These are phyloP conservation scores for Sporormia fimetaria DNA, from an alignment of 495 filamentous ascomycete genomes.

Conservation along the genomic window DNA sequence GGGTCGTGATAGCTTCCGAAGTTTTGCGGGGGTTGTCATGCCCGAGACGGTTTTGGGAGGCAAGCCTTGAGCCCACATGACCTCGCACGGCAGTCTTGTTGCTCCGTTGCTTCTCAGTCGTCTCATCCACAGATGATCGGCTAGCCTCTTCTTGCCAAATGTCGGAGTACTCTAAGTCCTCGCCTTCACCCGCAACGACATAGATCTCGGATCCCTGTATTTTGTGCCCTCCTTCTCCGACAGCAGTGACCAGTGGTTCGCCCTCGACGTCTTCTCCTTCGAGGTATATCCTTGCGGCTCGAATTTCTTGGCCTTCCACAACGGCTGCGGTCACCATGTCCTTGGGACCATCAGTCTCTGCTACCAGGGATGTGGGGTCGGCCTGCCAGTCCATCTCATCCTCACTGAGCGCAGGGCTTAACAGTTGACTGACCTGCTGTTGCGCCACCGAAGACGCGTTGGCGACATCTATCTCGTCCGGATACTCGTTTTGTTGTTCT, in stretches of 20 bases:
- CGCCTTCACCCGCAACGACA: constrained; percentile 30
- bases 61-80: constrained; percentile 18
- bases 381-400: constrained; percentile 32
- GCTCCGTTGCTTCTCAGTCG: constrained; percentile 12
- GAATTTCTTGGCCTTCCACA: no score
- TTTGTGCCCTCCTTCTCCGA: constrained; percentile 24
- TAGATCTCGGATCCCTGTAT: constrained; percentile 40
- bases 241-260: neutral
- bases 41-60: constrained; percentile 15
- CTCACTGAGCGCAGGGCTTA: constrained; percentile 26
- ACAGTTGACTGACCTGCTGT: constrained; percentile 7
- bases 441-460: constrained; percentile 14
- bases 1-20: no score
- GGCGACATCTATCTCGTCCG: constrained; percentile 1
- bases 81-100: neutral
- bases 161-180: constrained; percentile 26
- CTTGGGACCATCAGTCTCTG: neutral
- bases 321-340: neutral
- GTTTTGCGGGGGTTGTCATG: no score
- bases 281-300: neutral
- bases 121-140: constrained; percentile 25
- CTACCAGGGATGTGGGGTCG: constrained; percentile 23
- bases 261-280: neutral
- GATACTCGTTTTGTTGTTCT: constrained; percentile 17
- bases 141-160: constrained; percentile 39